A percentile compares a stretch with the other conserved stretches of the same genome.
Conservation (phyloP, 169 alveolate species). For the Plasmodium billcollinsi region DNA sequence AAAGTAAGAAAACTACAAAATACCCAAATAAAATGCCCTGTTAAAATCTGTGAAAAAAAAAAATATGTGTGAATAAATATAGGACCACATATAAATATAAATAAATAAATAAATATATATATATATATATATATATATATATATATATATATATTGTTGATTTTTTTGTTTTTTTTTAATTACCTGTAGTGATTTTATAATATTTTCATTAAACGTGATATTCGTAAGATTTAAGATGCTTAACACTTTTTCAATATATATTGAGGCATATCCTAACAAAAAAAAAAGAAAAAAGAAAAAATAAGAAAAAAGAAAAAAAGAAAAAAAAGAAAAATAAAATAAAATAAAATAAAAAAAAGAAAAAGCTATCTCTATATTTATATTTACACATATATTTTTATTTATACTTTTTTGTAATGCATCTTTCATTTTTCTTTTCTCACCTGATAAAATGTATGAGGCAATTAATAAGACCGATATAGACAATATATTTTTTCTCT, state of each 20-base stretch:
- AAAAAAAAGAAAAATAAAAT: neutral
- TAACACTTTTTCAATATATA: constrained; percentile 51
- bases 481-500: constrained; percentile 51
- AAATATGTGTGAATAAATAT: neutral
- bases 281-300: neutral
- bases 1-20: constrained; percentile 40
- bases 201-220: constrained; percentile 4
- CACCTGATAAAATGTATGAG: constrained; percentile 66
- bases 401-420: neutral
- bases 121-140: neutral
- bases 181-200: constrained; percentile 69
- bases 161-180: neutral
- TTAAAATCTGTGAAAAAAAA: constrained; percentile 26
- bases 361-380: neutral
- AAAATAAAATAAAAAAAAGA: constrained; percentile 6
- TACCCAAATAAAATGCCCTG: constrained; percentile 73
- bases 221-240: neutral
- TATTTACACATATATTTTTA: neutral
- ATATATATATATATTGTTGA: neutral
- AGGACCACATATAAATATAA: neutral
- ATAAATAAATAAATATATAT: neutral
- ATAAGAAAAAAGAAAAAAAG: too few relatives aligned
- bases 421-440: neutral
- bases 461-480: constrained; percentile 47
- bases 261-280: constrained; percentile 48